These are phyloP conservation scores for Lineolata rhizophorae DNA, from an alignment of 495 filamentous ascomycete genomes.

Conservation along the genomic window DNA sequence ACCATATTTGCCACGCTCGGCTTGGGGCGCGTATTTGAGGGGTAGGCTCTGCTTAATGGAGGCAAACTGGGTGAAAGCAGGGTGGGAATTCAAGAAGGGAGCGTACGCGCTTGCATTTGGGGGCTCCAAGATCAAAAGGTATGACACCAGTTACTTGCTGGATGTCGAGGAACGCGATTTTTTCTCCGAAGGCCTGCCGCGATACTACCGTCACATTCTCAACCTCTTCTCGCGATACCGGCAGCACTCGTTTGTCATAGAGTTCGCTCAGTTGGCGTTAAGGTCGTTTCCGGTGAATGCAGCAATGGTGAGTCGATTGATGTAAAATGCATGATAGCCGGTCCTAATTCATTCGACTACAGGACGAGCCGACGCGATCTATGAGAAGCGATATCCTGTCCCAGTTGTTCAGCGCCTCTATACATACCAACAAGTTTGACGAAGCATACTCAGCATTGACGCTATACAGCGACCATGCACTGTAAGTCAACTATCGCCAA, in stretches of 20 bases:
- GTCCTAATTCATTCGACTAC: too few relatives aligned
- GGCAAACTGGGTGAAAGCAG: constrained; percentile 48
- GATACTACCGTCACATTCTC: constrained; percentile 74
- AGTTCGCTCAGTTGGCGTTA: constrained; percentile 64
- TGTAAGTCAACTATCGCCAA: constrained; percentile 17
- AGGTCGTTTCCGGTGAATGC: too few relatives aligned
- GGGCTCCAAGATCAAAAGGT: too few relatives aligned
- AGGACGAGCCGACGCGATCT: too few relatives aligned
- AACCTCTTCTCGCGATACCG: constrained; percentile 57
- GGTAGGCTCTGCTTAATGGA: constrained; percentile 57
- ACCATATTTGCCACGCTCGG: constrained; percentile 37
- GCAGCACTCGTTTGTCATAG: constrained; percentile 54
- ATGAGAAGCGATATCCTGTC: too few relatives aligned
- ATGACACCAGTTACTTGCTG: constrained; percentile 60
- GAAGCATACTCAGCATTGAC: constrained; percentile 62
- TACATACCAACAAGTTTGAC: constrained; percentile 56
- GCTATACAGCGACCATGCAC: constrained; percentile 40
- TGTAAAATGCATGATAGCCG: too few relatives aligned
- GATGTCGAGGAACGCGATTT: constrained; percentile 46
- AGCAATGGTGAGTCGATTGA: too few relatives aligned
- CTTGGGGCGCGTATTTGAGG: constrained; percentile 71
- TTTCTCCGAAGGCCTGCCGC: constrained; percentile 54
- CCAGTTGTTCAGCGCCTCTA: constrained; percentile 49
- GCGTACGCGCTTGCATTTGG: constrained; percentile 61
- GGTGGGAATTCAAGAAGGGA: constrained; percentile 59